phyloP scores from a whole-genome alignment of 2,329 filamentous ascomycete genomes.

The Pseudogymnoascus sp. region DNA sequence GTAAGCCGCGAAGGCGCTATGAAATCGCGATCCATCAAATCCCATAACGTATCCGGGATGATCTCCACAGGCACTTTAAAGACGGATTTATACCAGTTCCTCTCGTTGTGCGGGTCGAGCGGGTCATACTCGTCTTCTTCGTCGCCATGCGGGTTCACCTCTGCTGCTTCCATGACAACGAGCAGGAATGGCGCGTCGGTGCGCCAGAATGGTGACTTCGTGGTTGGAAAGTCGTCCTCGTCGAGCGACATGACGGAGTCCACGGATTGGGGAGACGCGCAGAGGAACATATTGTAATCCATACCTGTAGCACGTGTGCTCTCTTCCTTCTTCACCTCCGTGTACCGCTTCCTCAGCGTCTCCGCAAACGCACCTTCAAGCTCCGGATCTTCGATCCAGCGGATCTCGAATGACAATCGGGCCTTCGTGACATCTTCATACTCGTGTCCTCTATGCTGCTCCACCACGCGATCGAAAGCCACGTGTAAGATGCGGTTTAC shows the following conservation, averaged over 20 bases:
- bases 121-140: constrained; percentile 7
- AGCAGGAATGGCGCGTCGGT: constrained; percentile 17
- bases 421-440: constrained; percentile 13
- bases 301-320: neutral
- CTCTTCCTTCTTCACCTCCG: constrained; percentile 1
- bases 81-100: constrained; percentile 19
- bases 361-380: constrained; percentile 9
- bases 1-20: constrained; percentile 1
- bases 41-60: constrained; percentile 17
- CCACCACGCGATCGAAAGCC: constrained; percentile 13
- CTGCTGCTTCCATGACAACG: constrained; percentile 15
- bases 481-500: constrained; percentile 12
- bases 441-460: constrained; percentile 11
- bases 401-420: constrained; percentile 14
- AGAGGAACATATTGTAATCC: constrained; percentile 16
- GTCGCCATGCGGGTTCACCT: constrained; percentile 5
- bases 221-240: neutral
- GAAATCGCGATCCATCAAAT: constrained; percentile 9
- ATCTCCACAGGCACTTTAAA: constrained; percentile 21
- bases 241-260: constrained; percentile 13
- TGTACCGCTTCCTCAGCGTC: constrained; percentile 10
- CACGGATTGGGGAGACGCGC: constrained; percentile 17
- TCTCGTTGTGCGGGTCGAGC: constrained; percentile 13
- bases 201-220: constrained; percentile 12
- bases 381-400: constrained; percentile 16